Conservation (phyloP, 441 rosid genomes). For the Omphalea diandra region DNA sequence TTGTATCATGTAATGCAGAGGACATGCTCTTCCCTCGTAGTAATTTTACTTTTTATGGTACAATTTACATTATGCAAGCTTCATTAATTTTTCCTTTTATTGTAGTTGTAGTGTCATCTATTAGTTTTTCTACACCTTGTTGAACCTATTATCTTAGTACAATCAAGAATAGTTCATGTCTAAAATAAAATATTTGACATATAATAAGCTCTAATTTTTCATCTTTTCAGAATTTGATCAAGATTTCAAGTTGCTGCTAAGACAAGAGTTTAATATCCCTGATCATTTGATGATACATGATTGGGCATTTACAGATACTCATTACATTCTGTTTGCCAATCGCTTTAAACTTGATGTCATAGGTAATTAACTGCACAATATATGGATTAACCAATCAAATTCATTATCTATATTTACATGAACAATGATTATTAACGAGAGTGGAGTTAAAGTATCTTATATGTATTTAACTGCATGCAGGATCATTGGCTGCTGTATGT, state of each 20-base stretch:
- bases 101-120: too few relatives aligned
- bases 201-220: background rate
- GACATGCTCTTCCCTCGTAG: constrained; percentile 85
- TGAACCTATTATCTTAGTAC: too few relatives aligned
- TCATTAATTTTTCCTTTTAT: too few relatives aligned
- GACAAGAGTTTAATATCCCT: constrained; percentile 53
- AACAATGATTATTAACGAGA: too few relatives aligned
- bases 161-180: too few relatives aligned
- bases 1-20: constrained; percentile 80
- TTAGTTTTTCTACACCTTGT: too few relatives aligned
- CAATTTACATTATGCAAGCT: too few relatives aligned
- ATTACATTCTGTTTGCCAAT: constrained; percentile 73
- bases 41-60: constrained; percentile 78
- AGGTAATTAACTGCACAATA: constrained; percentile 47
- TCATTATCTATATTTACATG: too few relatives aligned
- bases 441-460: too few relatives aligned
- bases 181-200: background rate
- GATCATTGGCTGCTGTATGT: constrained; percentile 69
- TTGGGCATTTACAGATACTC: constrained; percentile 84
- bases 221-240: constrained; percentile 57
- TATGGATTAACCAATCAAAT: too few relatives aligned
- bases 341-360: constrained; percentile 65
- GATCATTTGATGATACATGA: constrained; percentile 94
- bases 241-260: constrained; percentile 49
- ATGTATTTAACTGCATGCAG: constrained; percentile 31